These are phyloP conservation scores for Phoma herbarum DNA, from an alignment of 2,329 filamentous ascomycete genomes.

Conservation along the genomic window DNA sequence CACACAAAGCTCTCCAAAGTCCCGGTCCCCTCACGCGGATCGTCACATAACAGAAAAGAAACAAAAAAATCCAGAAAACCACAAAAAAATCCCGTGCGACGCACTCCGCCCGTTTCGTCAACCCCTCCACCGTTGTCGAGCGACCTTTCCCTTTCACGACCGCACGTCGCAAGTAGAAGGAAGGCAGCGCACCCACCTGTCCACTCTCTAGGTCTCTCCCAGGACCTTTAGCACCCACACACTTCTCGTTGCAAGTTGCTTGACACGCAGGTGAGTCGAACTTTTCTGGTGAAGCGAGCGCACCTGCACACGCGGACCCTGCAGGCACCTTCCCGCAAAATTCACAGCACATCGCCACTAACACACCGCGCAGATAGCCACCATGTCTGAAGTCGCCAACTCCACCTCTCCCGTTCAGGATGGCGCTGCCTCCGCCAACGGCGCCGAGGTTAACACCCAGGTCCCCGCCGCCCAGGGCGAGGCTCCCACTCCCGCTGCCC, in stretches of 20 bases:
- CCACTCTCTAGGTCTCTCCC: slow-evolving; percentile 30
- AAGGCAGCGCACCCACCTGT: slow-evolving; percentile 34
- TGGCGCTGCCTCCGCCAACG: slow-evolving; percentile 74
- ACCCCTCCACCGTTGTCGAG: slow-evolving; percentile 33
- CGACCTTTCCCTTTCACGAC: slow-evolving; percentile 21
- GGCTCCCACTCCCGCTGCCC: slow-evolving; percentile 73
- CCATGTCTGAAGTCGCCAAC: slow-evolving; percentile 57
- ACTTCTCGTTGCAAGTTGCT: slow-evolving; percentile 34
- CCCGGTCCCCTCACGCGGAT: slow-evolving; percentile 44
- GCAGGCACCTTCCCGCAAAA: slow-evolving; percentile 40
- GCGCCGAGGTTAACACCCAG: slow-evolving; percentile 75
- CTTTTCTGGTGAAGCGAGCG: slow-evolving; percentile 45
- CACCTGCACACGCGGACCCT: slow-evolving; percentile 39
- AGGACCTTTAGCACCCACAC: slow-evolving; percentile 30
- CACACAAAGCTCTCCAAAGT: slow-evolving; percentile 40
- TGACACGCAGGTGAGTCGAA: slow-evolving; percentile 39
- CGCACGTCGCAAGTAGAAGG: slow-evolving; percentile 27
- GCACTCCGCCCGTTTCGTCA: slow-evolving; percentile 36
- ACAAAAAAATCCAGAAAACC: slow-evolving; percentile 53
- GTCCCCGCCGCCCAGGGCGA: slow-evolving; percentile 71
- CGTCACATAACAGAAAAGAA: slow-evolving; percentile 50
- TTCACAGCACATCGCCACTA: slow-evolving; percentile 33
- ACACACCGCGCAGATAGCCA: slow-evolving; percentile 40
- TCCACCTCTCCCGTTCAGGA: slow-evolving; percentile 68
- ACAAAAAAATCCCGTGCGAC: slow-evolving; percentile 47